A percentile compares a stretch with the other conserved stretches of the same genome.
phyloP scores from a whole-genome alignment of 495 filamentous ascomycete species.

The Penicillium antarcticum region DNA sequence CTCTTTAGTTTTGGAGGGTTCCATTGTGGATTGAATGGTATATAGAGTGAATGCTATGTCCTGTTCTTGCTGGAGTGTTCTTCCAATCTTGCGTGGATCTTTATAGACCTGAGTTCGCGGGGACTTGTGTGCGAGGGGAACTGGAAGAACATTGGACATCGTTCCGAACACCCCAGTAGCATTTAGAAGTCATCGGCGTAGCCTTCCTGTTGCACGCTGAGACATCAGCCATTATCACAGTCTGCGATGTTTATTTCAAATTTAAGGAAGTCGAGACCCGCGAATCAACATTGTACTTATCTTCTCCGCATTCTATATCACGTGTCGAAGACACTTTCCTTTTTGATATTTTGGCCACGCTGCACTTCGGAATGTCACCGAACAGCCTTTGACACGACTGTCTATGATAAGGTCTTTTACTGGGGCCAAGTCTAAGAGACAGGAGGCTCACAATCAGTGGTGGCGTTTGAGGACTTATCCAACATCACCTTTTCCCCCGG shows the following conservation, averaged over 20 bases:
- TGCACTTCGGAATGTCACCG: too few relatives aligned
- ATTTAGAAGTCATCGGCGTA: not conserved
- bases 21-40: not conserved
- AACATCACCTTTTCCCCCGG: too few relatives aligned
- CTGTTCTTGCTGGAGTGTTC: not conserved
- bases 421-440: too few relatives aligned
- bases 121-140: not conserved
- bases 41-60: not conserved
- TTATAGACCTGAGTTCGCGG: not conserved
- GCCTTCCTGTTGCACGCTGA: not conserved
- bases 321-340: slow-evolving; percentile 2
- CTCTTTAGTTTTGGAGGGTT: not conserved
- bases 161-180: not conserved
- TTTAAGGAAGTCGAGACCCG: not conserved
- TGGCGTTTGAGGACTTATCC: too few relatives aligned
- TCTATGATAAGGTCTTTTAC: too few relatives aligned
- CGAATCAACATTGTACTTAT: not conserved
- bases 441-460: too few relatives aligned
- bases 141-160: not conserved
- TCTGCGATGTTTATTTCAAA: not conserved
- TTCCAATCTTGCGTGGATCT: not conserved
- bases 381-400: too few relatives aligned
- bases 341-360: not conserved
- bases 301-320: not conserved
- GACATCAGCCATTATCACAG: not conserved